Evolutionary conservation across 352 stramenopile genomes (phyloP), one percentile per base, ranked within the genome.

Genomic region (Phytophthora boehmeriae): DNA sequence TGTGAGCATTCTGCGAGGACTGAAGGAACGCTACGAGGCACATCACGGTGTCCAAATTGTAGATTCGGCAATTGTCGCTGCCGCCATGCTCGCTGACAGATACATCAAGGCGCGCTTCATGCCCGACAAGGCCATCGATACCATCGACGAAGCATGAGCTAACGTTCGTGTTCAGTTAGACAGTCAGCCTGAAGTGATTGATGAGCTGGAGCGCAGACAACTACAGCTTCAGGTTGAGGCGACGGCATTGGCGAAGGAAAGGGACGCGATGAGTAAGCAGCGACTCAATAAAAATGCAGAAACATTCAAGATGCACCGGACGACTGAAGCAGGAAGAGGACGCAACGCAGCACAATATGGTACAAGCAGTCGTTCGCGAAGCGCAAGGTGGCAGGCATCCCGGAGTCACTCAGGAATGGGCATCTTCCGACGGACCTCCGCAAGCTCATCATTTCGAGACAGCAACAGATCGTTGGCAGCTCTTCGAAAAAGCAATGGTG

Each of bases 41-140:
- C 96, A 99, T 73, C 97, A 99, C 67, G 95, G 96, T 41, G 95
- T 99, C 0, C 80, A 90, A 28, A 99, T 99, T 59, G 76, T 80
- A 3, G 97, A 99, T 68, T 77, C 78, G 20, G 94, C 97, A 8
- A 68, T 99, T 5, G 91, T 98, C 2, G 73, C 96, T 16, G 97
- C 98, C 4, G 98, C 95, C 8, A 93, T 98, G 58, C 80, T 99
- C 5, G 93, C 92, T 4, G 81, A 96, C 57, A 89, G 94, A 8
- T 98, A 98, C 73, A 96, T 98, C 54, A 95, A 90, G 28, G 83
- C 92, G 51, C 79, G 95, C 0, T 96, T 92, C 50, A 89, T 98
- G 75, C 95, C 95, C 0, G 95, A 98, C 67, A 98, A 98, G 68
- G 93, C 95, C 1, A 98, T 98, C 49, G 94, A 98, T 55, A 86